Conservation (phyloP, 208 protist genomes). For the Balamuthia mandrillaris region DNA sequence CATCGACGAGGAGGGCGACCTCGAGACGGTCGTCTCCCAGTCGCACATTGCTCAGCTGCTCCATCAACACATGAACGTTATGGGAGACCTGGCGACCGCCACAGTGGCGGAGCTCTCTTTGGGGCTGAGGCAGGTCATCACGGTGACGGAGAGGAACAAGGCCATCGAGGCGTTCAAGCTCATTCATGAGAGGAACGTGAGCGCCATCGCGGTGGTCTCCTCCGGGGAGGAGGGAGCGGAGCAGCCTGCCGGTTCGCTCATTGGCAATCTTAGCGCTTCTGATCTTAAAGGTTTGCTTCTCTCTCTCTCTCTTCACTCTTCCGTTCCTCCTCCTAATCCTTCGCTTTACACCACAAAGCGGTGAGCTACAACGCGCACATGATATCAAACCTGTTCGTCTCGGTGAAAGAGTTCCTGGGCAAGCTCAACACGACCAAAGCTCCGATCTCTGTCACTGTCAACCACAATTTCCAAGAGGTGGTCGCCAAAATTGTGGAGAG, state of each 20-base stretch:
- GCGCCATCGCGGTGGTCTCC: conserved; percentile 4
- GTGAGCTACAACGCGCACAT: background rate
- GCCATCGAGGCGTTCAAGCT: conserved; percentile 42
- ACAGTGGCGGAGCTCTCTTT: background rate
- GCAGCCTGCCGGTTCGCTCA: background rate
- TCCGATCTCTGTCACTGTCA: background rate
- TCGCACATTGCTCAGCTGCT: conserved; percentile 28
- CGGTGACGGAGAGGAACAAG: background rate
- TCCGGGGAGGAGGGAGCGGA: no score
- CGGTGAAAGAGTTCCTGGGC: background rate
- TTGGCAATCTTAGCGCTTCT: conserved; percentile 8
- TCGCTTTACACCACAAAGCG: no score
- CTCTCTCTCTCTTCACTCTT: no score
- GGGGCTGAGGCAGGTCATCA: conserved; percentile 5
- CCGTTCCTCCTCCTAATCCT: no score
- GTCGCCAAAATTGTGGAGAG: background rate
- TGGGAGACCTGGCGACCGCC: background rate
- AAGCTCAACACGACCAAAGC: no score
- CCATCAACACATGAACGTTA: background rate
- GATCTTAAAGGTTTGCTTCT: conserved; percentile 13
- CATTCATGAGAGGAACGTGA: conserved; percentile 40
- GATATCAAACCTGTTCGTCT: background rate
- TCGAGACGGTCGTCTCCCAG: conserved; percentile 42
- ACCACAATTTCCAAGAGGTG: background rate
- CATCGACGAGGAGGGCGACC: conserved; percentile 26